Conservation (phyloP, 257 asterid genomes). For the Ilex aquifolium region DNA sequence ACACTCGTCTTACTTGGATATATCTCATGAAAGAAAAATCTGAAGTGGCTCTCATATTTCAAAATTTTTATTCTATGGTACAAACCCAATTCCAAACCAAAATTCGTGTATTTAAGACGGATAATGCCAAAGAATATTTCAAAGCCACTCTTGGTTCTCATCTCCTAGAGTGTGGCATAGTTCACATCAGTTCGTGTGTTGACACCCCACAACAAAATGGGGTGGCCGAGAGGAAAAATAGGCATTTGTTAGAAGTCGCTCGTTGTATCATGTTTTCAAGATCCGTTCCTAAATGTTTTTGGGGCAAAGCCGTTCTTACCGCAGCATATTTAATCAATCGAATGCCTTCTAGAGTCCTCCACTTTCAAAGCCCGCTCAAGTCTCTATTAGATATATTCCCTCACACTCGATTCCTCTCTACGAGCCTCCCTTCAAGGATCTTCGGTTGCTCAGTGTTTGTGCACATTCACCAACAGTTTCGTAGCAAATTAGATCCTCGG, state of each 20-base stretch:
- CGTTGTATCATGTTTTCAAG: neutral
- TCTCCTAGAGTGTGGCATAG: neutral
- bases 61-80: neutral
- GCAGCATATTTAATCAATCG: slow-evolving; percentile 11
- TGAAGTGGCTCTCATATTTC: neutral
- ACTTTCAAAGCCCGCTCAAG: slow-evolving; percentile 5
- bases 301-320: slow-evolving; percentile 8
- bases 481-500: slow-evolving; percentile 8
- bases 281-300: neutral
- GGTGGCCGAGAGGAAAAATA: slow-evolving; percentile 1
- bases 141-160: neutral
- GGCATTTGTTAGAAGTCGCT: neutral
- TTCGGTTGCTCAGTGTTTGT: slow-evolving; percentile 2
- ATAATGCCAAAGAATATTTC: slow-evolving; percentile 6
- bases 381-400: neutral
- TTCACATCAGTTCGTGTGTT: neutral
- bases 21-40: neutral
- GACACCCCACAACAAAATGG: neutral
- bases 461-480: neutral
- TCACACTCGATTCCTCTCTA: neutral
- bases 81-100: neutral
- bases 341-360: slow-evolving; percentile 3
- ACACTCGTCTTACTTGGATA: neutral
- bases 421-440: neutral
- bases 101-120: neutral